Percentiles rank a stretch among this genome's conserved stretches.
These are phyloP conservation scores for Fusarium kyushuense DNA, from an alignment of 2,329 filamentous ascomycete species.

Conservation along the genomic window DNA sequence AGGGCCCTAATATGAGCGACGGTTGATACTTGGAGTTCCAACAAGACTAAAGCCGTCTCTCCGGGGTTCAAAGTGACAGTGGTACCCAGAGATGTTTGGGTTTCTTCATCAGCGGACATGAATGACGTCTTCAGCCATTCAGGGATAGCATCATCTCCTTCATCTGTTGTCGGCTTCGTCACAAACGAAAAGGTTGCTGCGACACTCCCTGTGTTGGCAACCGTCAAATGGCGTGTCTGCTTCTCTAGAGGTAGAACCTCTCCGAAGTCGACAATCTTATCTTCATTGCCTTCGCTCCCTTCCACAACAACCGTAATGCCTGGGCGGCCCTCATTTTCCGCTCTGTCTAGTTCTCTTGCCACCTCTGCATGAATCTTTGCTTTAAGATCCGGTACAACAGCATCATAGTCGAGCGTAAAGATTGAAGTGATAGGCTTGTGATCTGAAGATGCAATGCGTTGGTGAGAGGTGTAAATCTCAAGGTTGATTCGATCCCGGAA, in stretches of 20 bases:
- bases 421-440: slow-evolving; percentile 91
- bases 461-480: slow-evolving; percentile 85
- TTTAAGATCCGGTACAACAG: slow-evolving; percentile 86
- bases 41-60: slow-evolving; percentile 78
- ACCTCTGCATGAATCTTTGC: slow-evolving; percentile 87
- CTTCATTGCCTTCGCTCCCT: slow-evolving; percentile 58
- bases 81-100: slow-evolving; percentile 51
- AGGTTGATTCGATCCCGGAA: slow-evolving; percentile 66
- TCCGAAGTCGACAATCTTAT: slow-evolving; percentile 79
- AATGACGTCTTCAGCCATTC: slow-evolving; percentile 80
- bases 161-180: slow-evolving; percentile 70
- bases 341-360: slow-evolving; percentile 86
- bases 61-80: slow-evolving; percentile 83
- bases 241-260: slow-evolving; percentile 76
- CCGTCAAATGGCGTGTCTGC: slow-evolving; percentile 76
- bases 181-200: slow-evolving; percentile 84
- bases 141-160: slow-evolving; percentile 58
- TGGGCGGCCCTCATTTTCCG: slow-evolving; percentile 90
- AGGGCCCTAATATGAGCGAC: slow-evolving; percentile 74
- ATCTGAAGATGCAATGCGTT: slow-evolving; percentile 90
- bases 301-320: slow-evolving; percentile 87
- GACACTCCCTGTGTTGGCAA: slow-evolving; percentile 92
- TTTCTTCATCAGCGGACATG: slow-evolving; percentile 56
- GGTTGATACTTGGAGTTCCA: slow-evolving; percentile 76
- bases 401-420: slow-evolving; percentile 87